Conservation (phyloP, 768 basidiomycete genomes). For the Termitomyces eurrhizus region DNA sequence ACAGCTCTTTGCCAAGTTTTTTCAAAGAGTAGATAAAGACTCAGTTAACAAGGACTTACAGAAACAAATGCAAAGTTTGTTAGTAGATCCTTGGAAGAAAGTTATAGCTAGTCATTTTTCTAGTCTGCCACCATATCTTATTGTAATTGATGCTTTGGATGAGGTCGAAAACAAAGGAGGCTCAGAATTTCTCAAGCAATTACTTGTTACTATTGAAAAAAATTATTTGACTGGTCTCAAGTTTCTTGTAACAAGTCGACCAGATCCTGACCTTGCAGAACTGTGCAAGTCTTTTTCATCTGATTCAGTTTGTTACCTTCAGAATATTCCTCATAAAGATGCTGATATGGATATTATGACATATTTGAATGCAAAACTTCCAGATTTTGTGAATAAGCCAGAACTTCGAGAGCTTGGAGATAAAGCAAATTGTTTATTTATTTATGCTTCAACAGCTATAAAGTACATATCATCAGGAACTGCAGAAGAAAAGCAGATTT, state of each 20-base stretch:
- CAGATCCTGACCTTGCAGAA: conserved; percentile 10
- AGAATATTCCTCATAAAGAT: neutral
- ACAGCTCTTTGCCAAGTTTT: neutral
- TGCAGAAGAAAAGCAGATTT: no score
- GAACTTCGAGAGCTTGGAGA: no score
- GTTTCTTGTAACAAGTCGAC: conserved; percentile 16
- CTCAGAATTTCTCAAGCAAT: conserved; percentile 3
- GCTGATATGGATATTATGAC: neutral
- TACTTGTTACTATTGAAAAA: neutral
- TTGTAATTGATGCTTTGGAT: conserved; percentile 11
- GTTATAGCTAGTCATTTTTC: neutral
- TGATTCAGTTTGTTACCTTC: conserved; percentile 15
- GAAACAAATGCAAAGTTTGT: neutral
- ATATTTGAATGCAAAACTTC: no score
- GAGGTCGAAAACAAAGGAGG: conserved; percentile 12
- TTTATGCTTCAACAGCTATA: no score
- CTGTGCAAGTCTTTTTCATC: conserved; percentile 14
- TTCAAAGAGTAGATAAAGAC: neutral
- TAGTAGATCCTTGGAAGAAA: neutral
- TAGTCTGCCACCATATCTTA: conserved; percentile 5
- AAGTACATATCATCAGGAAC: no score
- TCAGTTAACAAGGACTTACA: neutral
- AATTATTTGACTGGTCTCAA: neutral
- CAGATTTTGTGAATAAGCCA: no score
- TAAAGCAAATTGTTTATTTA: no score